Base-by-base conservation (phyloP, 2,329 filamentous ascomycete species). In the Aspergillus tanneri region DNA sequence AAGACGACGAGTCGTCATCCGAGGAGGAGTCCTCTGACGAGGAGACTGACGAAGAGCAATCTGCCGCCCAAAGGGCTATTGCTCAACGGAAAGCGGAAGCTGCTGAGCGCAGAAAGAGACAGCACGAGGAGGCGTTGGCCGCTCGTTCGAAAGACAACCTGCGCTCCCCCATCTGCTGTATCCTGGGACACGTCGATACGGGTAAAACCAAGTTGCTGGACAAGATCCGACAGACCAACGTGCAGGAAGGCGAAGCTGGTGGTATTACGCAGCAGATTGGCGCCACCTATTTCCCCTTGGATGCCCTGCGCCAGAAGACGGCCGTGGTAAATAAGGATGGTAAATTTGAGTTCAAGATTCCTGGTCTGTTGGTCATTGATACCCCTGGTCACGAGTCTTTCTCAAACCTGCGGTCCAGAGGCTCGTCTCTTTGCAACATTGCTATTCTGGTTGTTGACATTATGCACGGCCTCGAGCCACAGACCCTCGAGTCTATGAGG, bases 341-440 rank as follows among this genome's bases (percentile, higher is more conserved):
- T 63, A 80, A 80, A 47, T 96, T 99, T 70, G 88, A 96, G 54
- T 95, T 96, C 82, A 99, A 96, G 77, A 89, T 99, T 18, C 95
- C 93, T 36, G 93, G 93, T 81, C 83, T 99, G 46, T 77, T 99
- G 58, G 85, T 99, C 65, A 99, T 99, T 65, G 93, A 99, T 74
- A 99, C 93, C 0, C 95, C 93, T 64, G 93, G 93, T 77, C 93
- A 99, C 90, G 93, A 99, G 83, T 99, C 93, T 65, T 99, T 99
- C 83, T 96, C 92, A 55, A 99, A 99, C 75, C 76, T 99, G 57
- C 88, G 95, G 65, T 96, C 92, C 59, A 85, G 95, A 75, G 93
- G 93, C 75, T 97, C 93, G 32, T 97, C 91, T 11, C 88, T 99
- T 50, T 99, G 95, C 74, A 99, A 99, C 78, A 99, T 99, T 74